Evolutionary conservation across 2,329 filamentous ascomycete genomes (phyloP), one percentile per base, ranked within the genome.

Genomic region (Calycina herbarum): DNA sequence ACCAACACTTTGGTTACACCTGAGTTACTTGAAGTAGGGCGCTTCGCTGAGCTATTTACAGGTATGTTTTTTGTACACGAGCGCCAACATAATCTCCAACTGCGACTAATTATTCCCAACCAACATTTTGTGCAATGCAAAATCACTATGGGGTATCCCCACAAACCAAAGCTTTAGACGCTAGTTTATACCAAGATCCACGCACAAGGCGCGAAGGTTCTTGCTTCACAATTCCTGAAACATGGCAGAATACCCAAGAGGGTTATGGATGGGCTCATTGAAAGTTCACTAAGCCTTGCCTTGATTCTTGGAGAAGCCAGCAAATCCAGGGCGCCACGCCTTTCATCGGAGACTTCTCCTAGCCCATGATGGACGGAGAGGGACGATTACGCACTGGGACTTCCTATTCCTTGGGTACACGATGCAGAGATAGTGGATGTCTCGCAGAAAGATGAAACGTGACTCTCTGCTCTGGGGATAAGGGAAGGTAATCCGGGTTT

Each of bases 41-140:
- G 63, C 48, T 10, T 57, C 63, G 58, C 63, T 58, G 63, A 33
- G 42, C 35, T 61, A 64, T 56, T 61, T 64, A 15, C 48, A 64
- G 58, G 48, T 61, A 35, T 27, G 11, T 57, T 29, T 38, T n/a
- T 33, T 57, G 40, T n/a, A 24, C 33, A 59, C 61, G 15, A 40
- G 57, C 62, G 62, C 40, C 57, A 64, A 60, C 31, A 38, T 15
- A 20, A 60, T 57, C 40, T 54, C 15, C 54, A 45, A 20, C 20
- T 51, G 29, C 20, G 24, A 2, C 27, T 56, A 42, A 63, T 63
- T 63, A 33, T 29, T 27, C 24, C 35, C 59, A 31, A 45, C 48
- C 35, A 17, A 35, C 31, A 59, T 38, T 38, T 20, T 40, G 31
- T 17, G 13, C 20, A 56, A 31, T 62, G 15, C n/a, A 7, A 15